phyloP scores from a whole-genome alignment of 768 basidiomycete genomes.

The Leccinum uliginosum region DNA sequence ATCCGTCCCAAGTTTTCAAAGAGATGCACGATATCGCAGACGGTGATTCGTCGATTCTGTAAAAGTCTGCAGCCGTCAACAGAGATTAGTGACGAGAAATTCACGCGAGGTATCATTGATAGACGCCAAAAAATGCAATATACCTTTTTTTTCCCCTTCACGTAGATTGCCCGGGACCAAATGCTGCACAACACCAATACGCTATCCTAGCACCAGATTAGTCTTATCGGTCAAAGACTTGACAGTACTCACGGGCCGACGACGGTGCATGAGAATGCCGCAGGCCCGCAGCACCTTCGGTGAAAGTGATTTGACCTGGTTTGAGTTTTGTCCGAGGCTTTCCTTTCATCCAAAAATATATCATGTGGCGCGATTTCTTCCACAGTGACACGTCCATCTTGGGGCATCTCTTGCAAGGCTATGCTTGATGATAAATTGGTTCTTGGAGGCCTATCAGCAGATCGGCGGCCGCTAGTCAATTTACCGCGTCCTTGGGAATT shows the following conservation, averaged over 20 bases:
- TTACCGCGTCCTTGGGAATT: neutral
- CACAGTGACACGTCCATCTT: neutral
- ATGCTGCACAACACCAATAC: slow-evolving; percentile 19
- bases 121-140: slow-evolving; percentile 36
- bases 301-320: slow-evolving; percentile 11
- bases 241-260: slow-evolving; percentile 18
- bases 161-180: neutral
- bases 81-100: neutral
- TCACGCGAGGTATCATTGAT: slow-evolving; percentile 27
- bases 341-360: slow-evolving; percentile 2
- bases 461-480: neutral
- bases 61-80: slow-evolving; percentile 30
- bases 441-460: neutral
- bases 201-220: slow-evolving; percentile 10
- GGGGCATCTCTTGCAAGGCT: slow-evolving; percentile 1
- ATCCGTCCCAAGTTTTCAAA: neutral
- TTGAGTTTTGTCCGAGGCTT: neutral
- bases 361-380: neutral
- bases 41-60: slow-evolving; percentile 29
- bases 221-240: neutral
- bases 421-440: neutral
- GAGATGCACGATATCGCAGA: slow-evolving; percentile 35
- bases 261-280: slow-evolving; percentile 11
- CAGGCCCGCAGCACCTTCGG: slow-evolving; percentile 29
- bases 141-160: slow-evolving; percentile 23